phyloP scores from a whole-genome alignment of 345 rosid genomes.

The Murraya koenigii region DNA sequence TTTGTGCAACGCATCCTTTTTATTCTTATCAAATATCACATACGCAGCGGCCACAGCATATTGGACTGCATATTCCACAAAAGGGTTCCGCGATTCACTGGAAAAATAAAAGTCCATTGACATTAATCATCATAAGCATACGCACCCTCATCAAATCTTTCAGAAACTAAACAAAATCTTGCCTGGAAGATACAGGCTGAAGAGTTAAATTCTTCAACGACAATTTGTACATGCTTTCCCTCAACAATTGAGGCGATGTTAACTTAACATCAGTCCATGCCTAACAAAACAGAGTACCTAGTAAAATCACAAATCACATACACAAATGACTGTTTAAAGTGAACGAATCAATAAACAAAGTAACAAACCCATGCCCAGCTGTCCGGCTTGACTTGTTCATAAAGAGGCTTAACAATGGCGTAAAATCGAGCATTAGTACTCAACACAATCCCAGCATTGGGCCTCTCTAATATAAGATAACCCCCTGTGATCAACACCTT shows the following conservation, averaged over 20 bases:
- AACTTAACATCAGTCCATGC: slow-evolving; percentile 81
- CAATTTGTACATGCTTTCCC: slow-evolving; percentile 81
- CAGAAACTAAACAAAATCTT: slow-evolving; percentile 25
- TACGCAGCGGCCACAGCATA: slow-evolving; percentile 84
- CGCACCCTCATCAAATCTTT: neutral
- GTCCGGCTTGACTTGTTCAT: slow-evolving; percentile 60
- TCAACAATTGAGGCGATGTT: slow-evolving; percentile 85
- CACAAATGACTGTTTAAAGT: neutral
- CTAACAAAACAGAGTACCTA: slow-evolving; percentile 24
- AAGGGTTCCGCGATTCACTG: slow-evolving; percentile 84
- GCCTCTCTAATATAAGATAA: slow-evolving; percentile 87
- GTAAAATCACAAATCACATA: neutral
- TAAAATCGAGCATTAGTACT: slow-evolving; percentile 95
- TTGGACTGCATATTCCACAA: slow-evolving; percentile 80
- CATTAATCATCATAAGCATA: neutral
- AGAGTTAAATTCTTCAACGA: slow-evolving; percentile 61
- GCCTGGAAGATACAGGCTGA: slow-evolving; percentile 66
- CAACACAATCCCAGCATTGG: slow-evolving; percentile 86
- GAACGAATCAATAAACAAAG: neutral
- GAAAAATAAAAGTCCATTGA: slow-evolving; percentile 5
- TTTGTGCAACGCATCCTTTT: slow-evolving; percentile 54
- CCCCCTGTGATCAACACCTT: slow-evolving; percentile 97
- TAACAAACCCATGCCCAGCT: slow-evolving; percentile 86
- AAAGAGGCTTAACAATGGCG: slow-evolving; percentile 76
- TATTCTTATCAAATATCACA: slow-evolving; percentile 46